Evolutionary conservation across 495 filamentous ascomycete species (phyloP).

Genomic region (Penicillium mononematosum): DNA sequence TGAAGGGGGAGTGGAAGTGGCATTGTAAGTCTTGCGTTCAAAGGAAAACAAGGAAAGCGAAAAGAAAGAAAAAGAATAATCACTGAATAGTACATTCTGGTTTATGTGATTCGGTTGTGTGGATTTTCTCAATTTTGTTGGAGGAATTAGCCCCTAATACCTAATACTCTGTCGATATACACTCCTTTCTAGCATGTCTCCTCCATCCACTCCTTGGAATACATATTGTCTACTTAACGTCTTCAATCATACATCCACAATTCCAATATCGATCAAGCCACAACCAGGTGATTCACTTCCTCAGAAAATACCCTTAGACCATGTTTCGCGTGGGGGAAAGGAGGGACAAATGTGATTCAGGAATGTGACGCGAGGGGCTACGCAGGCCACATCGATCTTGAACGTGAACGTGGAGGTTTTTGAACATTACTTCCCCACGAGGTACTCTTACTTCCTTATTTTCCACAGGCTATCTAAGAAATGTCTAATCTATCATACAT

Average conservation of each 20-base stretch:
- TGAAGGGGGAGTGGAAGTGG: background rate
- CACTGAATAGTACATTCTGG: background rate
- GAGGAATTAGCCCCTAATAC: background rate
- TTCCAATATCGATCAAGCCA: background rate
- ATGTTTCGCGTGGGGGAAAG: background rate
- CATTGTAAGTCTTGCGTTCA: background rate
- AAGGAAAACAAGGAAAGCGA: background rate
- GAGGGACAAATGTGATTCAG: conserved; percentile 4
- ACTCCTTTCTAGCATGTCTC: background rate
- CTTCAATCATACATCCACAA: background rate
- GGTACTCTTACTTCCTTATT: background rate
- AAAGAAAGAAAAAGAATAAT: background rate
- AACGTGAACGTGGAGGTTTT: background rate
- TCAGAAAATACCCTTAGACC: background rate
- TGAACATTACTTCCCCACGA: background rate
- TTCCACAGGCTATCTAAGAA: background rate
- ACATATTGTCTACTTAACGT: background rate
- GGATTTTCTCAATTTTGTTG: background rate
- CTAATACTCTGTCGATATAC: conserved; percentile 2
- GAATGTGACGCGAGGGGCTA: conserved; percentile 15
- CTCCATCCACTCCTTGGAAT: background rate
- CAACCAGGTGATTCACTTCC: background rate
- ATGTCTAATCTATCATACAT: background rate
- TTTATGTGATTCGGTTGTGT: background rate
- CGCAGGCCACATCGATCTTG: background rate